Base-by-base conservation (phyloP, 306 rosid species). In the Medicago ruthenica region DNA sequence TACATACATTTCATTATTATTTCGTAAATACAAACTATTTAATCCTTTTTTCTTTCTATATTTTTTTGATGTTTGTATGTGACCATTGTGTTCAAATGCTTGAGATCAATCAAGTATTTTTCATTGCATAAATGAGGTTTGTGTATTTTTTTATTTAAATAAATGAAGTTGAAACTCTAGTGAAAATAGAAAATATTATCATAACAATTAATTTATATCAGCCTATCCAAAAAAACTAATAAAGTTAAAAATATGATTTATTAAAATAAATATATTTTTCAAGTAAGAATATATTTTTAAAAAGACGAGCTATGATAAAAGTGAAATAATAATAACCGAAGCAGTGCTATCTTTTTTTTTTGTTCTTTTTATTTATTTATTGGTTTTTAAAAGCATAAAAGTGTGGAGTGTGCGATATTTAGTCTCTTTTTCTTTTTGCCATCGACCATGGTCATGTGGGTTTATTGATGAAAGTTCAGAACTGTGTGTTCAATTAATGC, bases 401-500 rank as follows among this genome's bases (percentile, higher is more conserved):
- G 68, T 39, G 58, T 74, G 78, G 64, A 24, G n/a, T 24, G 36
- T 71, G 42, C 74, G 80, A 61, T 70, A 34, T 76, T 76, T 77
- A 24, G 17, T 13, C 48, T 24, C 71, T 51, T 42, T 34, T 74
- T 62, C 18, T 66, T 48, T 36, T 73, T 22, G 13, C 81, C 61
- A 67, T 70, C 21, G 3, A 59, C 44, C 34, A 41, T 71, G 50
- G 76, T 61, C 62, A 71, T 71, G 77, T 69, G 86, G 78, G 78
- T 70, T 65, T 74, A 74, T 74, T 18, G 71, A 74, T 45, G 74
- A 40, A 83, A 83, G 66, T 62, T 68, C 48, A 47, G 81, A 37
- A 70, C 22, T 62, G 67, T 41, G 54, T 47, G 53, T 45, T 79
- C 78, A 75, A 64, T 54, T 70, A 62, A 70, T 64, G 75, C 67